phyloP scores from a whole-genome alignment of 805 yeast genomes.

The Nakazawaea wickerhamii region DNA sequence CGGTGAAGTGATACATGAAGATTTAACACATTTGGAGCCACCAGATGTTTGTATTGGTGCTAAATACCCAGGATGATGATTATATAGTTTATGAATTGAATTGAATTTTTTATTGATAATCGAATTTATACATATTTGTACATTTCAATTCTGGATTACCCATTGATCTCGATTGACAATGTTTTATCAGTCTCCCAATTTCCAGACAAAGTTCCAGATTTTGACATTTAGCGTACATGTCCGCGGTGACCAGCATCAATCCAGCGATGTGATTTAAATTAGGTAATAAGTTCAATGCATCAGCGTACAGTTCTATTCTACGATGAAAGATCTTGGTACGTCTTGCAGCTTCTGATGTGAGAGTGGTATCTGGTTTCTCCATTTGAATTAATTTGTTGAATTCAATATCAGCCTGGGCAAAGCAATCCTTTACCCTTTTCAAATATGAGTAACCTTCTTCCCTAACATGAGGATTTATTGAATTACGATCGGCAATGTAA shows the following conservation, averaged over 20 bases:
- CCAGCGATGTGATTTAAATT: constrained; percentile 14
- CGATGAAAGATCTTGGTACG: constrained; percentile 7
- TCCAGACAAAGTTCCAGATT: constrained; percentile 11
- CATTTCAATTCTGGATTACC: constrained; percentile 16
- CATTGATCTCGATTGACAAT: constrained; percentile 14
- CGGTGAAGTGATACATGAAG: constrained; percentile 46
- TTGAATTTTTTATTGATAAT: not conserved
- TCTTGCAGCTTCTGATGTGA: not conserved
- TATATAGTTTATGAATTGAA: not conserved
- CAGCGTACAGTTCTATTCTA: constrained; percentile 12
- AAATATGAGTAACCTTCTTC: constrained; percentile 48
- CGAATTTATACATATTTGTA: constrained; percentile 13
- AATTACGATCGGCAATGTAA: constrained; percentile 4
- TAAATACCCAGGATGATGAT: constrained; percentile 12
- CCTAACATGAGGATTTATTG: constrained; percentile 21
- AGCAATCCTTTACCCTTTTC: constrained; percentile 32
- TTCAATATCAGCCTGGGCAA: not conserved
- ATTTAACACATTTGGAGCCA: constrained; percentile 37
- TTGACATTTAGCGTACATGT: constrained; percentile 9
- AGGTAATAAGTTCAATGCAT: not conserved
- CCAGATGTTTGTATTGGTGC: constrained; percentile 41
- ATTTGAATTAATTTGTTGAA: constrained; percentile 2
- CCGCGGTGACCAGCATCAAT: constrained; percentile 12
- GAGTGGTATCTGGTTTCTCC: not conserved
- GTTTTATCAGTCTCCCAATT: constrained; percentile 13